Evolutionary conservation across 768 basidiomycete species (phyloP).

Genomic region (Amanita polypyramis): DNA sequence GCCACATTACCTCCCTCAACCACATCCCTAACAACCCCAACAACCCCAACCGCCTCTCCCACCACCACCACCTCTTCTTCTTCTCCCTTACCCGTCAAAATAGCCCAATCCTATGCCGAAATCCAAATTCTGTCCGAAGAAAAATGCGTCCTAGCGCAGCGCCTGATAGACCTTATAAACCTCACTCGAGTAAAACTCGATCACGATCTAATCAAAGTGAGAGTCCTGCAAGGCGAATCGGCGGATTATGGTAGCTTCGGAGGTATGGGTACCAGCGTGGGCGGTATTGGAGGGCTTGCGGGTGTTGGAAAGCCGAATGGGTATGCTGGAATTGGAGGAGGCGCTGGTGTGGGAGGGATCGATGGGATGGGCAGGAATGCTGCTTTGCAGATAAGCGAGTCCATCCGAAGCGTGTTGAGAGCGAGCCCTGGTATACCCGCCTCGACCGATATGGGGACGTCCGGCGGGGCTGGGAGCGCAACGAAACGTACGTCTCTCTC

Average conservation of each 20-base stretch:
- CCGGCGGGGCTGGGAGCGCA: conserved; percentile 15
- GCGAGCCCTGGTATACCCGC: conserved; percentile 21
- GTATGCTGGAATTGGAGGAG: background rate
- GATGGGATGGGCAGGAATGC: conserved; percentile 19
- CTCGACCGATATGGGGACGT: conserved; percentile 13
- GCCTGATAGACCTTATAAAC: conserved; percentile 36
- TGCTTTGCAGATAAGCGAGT: conserved; percentile 32
- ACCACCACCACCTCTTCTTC: conserved; percentile 21
- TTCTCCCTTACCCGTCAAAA: conserved; percentile 29
- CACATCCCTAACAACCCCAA: conserved; percentile 8
- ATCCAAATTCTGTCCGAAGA: conserved; percentile 34
- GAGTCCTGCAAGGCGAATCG: conserved; percentile 36
- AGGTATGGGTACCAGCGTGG: conserved; percentile 6
- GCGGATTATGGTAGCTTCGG: conserved; percentile 18
- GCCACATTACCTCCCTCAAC: background rate
- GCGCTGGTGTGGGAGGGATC: background rate
- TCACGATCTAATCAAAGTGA: conserved; percentile 35
- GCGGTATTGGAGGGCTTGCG: background rate
- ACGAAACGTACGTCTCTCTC: conserved; percentile 28
- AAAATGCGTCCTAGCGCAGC: conserved; percentile 36
- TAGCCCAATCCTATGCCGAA: conserved; percentile 34
- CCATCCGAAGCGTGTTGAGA: conserved; percentile 28
- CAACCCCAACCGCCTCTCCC: conserved; percentile 14
- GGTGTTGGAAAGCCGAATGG: background rate
- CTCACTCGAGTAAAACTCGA: conserved; percentile 40